Evolutionary conservation across 2,329 filamentous ascomycete species (phyloP), one percentile per base, ranked within the genome.

Genomic region (Colletotrichum cuscutae): DNA sequence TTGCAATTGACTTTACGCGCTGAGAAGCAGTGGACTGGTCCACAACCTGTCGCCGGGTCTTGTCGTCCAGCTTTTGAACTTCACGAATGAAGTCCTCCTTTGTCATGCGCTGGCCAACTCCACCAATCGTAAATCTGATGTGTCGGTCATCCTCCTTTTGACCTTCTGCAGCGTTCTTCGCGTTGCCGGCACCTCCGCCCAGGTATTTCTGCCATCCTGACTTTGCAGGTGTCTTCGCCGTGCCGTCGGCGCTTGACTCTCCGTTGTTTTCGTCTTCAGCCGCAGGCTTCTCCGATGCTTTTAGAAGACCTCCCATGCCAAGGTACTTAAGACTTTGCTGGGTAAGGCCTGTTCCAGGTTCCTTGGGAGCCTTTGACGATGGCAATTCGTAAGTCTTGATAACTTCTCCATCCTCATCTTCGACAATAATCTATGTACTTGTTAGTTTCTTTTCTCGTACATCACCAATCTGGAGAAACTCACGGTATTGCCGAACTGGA

Each of bases 381-480:
- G 93, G 92, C 32, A 96, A 88, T 75, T 95, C 92, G 79, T 95
- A 95, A 69, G 94, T 91, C 84, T 95, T 95, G 80, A 97, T 89
- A 37, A 97, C 94, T 80, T 97, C 94, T 56, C 94, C 94, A 77
- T 95, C 92, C 80, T 94, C 93, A 74, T 97, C 94, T 83, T 97
- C 94, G 19, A 97, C 93, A 79, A 97, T 96, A 75, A 97, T 94
- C 85, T 94, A 22, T 65, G 13, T 1, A 12, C 62, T 8, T 13
- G 77, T 85, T 78, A 85, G 80, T 8, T 54, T 49, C 19, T 11
- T 11, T 8, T 49, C 8, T 9, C 42, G 42, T 9, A 8, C 15
- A 49, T 49, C 6, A 37, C n/a, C 8, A 32, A 19, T 5, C 6
- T 19, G 3, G 61, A 11, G 12, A 24, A 58, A 81, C 88, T 81